Evolutionary conservation across 1,139 yeast genomes (phyloP).

Genomic region (Yamadazyma songkhlaensis): DNA sequence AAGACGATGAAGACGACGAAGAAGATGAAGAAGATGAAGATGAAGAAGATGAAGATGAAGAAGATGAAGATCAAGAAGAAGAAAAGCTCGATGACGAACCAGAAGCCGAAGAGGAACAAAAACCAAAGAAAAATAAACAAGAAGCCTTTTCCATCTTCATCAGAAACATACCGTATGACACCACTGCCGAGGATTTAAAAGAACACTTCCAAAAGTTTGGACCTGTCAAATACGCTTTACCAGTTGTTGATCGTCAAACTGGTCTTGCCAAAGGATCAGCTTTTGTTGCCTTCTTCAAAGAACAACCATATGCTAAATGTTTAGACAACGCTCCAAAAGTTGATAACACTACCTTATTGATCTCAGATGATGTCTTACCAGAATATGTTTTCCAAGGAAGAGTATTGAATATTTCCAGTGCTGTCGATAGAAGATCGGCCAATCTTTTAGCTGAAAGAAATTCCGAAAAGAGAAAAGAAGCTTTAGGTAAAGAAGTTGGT

Average conservation of each 20-base stretch:
- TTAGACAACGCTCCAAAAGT: conserved; percentile 74
- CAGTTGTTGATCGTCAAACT: conserved; percentile 82
- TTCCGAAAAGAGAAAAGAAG: conserved; percentile 68
- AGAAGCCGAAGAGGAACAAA: conserved; percentile 28
- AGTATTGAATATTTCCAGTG: conserved; percentile 74
- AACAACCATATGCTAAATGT: conserved; percentile 65
- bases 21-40: conserved; percentile 24
- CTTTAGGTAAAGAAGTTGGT: conserved; percentile 75
- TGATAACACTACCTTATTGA: conserved; percentile 73
- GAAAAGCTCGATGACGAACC: conserved; percentile 25
- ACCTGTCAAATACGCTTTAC: conserved; percentile 85
- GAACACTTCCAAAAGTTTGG: conserved; percentile 86
- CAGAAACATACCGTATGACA: conserved; percentile 92
- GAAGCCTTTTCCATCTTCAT: conserved; percentile 77
- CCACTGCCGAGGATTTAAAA: conserved; percentile 71
- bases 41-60: conserved; percentile 30
- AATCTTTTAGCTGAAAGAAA: conserved; percentile 69
- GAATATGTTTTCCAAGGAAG: conserved; percentile 92
- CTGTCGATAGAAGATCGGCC: conserved; percentile 90
- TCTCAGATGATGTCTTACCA: conserved; percentile 89
- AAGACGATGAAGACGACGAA: conserved; percentile 22
- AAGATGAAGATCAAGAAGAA: conserved; percentile 19
- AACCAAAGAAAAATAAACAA: conserved; percentile 50
- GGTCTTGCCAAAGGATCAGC: conserved; percentile 94
- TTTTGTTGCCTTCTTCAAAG: conserved; percentile 76